These are phyloP conservation scores for Suhomyces wounanorum DNA, from an alignment of 1,139 yeast species.

Conservation along the genomic window DNA sequence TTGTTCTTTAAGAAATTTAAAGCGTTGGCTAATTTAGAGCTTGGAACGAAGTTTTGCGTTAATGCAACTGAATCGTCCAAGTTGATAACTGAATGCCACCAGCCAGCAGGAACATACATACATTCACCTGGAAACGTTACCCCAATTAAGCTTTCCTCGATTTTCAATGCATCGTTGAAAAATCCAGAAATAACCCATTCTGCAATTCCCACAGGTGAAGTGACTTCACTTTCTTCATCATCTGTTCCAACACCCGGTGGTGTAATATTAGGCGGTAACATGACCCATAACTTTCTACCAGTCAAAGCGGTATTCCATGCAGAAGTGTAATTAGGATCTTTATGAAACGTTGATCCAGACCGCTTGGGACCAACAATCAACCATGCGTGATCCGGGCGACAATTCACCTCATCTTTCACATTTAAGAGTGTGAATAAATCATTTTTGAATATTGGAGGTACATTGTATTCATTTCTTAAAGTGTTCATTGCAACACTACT, in stretches of 20 bases:
- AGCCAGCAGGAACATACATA: conserved; percentile 86
- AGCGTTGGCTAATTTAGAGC: conserved; percentile 56
- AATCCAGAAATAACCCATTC: conserved; percentile 89
- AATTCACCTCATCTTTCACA: conserved; percentile 34
- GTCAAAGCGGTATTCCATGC: conserved; percentile 85
- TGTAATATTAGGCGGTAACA: conserved; percentile 73
- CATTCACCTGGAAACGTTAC: conserved; percentile 82
- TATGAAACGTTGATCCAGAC: conserved; percentile 88
- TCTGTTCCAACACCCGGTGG: conserved; percentile 90
- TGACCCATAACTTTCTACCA: conserved; percentile 84
- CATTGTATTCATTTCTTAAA: conserved; percentile 53
- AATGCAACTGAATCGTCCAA: conserved; percentile 76
- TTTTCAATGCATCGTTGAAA: conserved; percentile 57
- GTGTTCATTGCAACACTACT: conserved; percentile 62
- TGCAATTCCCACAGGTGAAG: conserved; percentile 85
- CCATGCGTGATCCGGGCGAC: conserved; percentile 92
- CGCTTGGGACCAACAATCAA: conserved; percentile 78
- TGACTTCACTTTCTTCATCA: conserved; percentile 82
- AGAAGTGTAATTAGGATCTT: conserved; percentile 86
- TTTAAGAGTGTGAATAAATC: conserved; percentile 53
- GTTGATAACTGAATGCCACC: conserved; percentile 95
- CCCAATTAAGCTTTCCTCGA: conserved; percentile 62
- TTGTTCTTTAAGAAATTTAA: conserved; percentile 68
- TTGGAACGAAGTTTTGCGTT: conserved; percentile 86
- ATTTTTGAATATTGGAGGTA: conserved; percentile 53